Base-by-base conservation (phyloP, 176 grass and related monocot species). In the Oryza brachyantha region DNA sequence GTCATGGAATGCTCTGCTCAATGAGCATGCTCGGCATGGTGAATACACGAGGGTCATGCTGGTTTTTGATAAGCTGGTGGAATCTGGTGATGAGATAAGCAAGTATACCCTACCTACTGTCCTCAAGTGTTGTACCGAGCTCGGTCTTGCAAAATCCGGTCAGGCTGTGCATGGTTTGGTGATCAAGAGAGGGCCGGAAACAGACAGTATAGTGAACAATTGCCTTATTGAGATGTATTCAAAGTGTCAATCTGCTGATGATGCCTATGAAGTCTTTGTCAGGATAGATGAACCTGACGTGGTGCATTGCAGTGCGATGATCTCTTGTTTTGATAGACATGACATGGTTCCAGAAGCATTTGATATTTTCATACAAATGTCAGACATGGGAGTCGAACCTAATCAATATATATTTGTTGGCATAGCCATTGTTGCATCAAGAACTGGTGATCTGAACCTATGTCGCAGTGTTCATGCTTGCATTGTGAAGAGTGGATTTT, bases 221-320 rank as follows among this genome's bases (percentile, higher is more conserved):
- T 84, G 79, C 75, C 81, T 92, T 26, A 22, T 86, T 66, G 79
- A 86, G 62, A 86, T 79, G 88, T 86, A 76, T 55, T 70, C 75
- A 17, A 90, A 82, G 13, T 86, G 54, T 59, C 69, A 74, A 5
- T 84, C 81, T 28, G 71, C 59, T 48, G 21, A 37, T 25, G 80
- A 90, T 21, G 79, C 83, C 16, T 68, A 82, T 61, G 29, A 79
- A 68, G 74, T 86, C 39, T 83, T 83, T 78, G 68, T 43, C 59
- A 84, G 75, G 50, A 83, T 85, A 70, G 63, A 57, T n/a, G 70
- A 84, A 62, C 83, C 83, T 21, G 87, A 89, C 69, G 83, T 85
- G 61, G 61, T 85, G 48, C 82, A 85, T 72, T 85, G 78, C 72
- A 85, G 83, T 68, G 60, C 9, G 12, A 85, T 89, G 82, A 82